A percentile compares a stretch with the other conserved stretches of the same genome.
Evolutionary conservation across 441 rosid species (phyloP).

Genomic region (Adansonia madagascariensis): DNA sequence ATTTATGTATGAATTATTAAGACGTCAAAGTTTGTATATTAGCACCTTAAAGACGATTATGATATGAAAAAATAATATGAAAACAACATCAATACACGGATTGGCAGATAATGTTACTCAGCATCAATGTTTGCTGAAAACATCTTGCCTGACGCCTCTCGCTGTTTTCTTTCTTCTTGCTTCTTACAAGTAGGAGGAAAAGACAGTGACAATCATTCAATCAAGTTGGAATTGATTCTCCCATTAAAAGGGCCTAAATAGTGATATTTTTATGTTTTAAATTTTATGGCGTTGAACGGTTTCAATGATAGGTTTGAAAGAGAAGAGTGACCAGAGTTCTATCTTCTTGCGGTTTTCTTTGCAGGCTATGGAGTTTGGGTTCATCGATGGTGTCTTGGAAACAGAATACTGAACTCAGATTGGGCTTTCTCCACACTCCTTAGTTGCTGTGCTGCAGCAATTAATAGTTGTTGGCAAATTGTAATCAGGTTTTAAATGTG

Average conservation of each 20-base stretch:
- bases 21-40: no score
- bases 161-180: not conserved
- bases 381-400: slow-evolving; percentile 76
- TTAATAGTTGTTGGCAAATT: not conserved
- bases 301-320: no score
- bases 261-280: not conserved
- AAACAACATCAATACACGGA: no score
- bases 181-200: not conserved
- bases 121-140: not conserved
- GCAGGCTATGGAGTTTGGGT: slow-evolving; percentile 91
- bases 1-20: no score
- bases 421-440: not conserved
- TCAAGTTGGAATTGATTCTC: not conserved
- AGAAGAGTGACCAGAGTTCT: not conserved
- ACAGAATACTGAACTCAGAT: slow-evolving; percentile 55
- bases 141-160: not conserved
- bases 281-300: no score
- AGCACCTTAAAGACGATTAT: no score
- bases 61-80: no score
- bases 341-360: slow-evolving; percentile 8
- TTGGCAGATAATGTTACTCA: not conserved
- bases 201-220: not conserved
- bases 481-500: no score
- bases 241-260: not conserved
- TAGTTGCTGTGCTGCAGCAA: not conserved